Evolutionary conservation across 345 rosid species (phyloP).

Genomic region (Iberis pinnata): DNA sequence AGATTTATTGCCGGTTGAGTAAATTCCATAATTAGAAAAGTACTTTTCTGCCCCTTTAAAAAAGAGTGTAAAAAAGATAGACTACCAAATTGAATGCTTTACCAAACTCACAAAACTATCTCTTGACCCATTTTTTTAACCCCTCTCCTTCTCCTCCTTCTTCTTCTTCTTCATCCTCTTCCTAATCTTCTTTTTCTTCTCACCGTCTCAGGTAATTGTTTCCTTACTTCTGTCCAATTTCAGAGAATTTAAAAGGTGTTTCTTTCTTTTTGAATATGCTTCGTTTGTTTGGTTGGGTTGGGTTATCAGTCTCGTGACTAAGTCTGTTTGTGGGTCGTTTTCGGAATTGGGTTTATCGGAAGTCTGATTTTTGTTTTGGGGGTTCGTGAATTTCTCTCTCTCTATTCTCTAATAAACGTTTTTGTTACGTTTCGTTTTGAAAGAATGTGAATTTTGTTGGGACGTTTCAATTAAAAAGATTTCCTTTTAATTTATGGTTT

Average conservation of each 20-base stretch:
- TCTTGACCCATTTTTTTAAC: constrained; percentile 17
- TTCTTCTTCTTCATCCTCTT: constrained; percentile 23
- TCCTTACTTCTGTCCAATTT: background rate
- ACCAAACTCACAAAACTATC: constrained; percentile 53
- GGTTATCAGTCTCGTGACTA: constrained; percentile 22
- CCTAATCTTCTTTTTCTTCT: constrained; percentile 10
- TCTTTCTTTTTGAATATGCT: background rate
- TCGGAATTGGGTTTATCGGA: constrained; percentile 19
- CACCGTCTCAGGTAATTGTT: constrained; percentile 27
- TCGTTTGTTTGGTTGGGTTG: background rate
- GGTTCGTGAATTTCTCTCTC: background rate
- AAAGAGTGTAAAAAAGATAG: constrained; percentile 17
- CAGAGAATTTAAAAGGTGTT: background rate
- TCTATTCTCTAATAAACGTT: constrained; percentile 2
- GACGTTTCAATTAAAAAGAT: background rate
- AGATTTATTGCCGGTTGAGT: constrained; percentile 17
- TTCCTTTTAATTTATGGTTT: background rate
- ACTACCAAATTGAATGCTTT: constrained; percentile 53
- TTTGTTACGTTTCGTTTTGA: constrained; percentile 15
- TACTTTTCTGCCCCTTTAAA: background rate
- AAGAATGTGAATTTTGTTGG: constrained; percentile 9
- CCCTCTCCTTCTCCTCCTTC: constrained; percentile 16
- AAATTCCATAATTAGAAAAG: background rate
- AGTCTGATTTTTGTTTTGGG: no score
- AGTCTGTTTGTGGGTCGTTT: constrained; percentile 18